Base-by-base conservation (phyloP, 768 basidiomycete genomes). In the Rhizopogon sp. region DNA sequence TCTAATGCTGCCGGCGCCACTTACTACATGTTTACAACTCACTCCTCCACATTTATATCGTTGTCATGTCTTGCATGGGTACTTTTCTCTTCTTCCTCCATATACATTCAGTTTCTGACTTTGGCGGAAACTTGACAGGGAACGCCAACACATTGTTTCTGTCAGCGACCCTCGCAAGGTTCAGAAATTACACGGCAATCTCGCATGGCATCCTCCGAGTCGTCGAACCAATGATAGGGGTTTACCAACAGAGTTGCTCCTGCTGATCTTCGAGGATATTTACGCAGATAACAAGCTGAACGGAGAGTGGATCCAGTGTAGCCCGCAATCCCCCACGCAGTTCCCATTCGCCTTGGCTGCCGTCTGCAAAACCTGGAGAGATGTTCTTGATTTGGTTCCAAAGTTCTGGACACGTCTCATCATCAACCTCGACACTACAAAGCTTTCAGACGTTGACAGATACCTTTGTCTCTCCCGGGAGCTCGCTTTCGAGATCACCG, bases 331-430 rank as follows among this genome's bases (percentile, higher is more conserved):
- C 17, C 55, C 9, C 20, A 17, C 29, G 5, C 52, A 41, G 22
- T 57, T 57, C 20, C 56, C 55, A 5, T 57, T 56, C 28, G 44
- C 56, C 25, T 37, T 40, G 20, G 55, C 56, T 6, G 39, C 39
- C 16, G 55, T 56, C 31, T 57, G 56, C 29, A 25, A 31, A 25
- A 13, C 31, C 11, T 57, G 56, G 56, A 33, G 45, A 35, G 55
- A 55, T 25, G 44, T 46, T 39, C 33, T 57, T 28, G 29, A 25
- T 16, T 31, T 37, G 25, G 44, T 57, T 3, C 56, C 56, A 37
- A 45, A 28, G 37, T 56, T 57, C 17, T 57, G 56, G 56, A 57
- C 56, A 17, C 56, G 43, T 22, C 6, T 57, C 13, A 44, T 57
- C 16, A 47, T 57, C 46, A 47, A 45, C 43, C 31, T 56, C 10